Conservation (phyloP, 257 asterid genomes). For the Capsicum baccatum region DNA sequence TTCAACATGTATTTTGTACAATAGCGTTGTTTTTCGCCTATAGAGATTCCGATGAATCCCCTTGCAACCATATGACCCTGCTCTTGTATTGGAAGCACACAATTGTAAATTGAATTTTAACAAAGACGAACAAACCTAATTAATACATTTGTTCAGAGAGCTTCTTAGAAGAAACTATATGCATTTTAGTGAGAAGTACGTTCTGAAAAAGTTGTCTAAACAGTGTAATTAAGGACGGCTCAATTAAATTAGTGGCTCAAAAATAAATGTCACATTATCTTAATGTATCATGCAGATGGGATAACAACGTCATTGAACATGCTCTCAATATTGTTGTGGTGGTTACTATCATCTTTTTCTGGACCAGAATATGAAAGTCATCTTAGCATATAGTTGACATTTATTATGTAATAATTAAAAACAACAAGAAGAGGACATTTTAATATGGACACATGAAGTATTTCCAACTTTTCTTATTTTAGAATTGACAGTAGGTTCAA, state of each 20-base stretch:
- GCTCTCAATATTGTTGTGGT: background rate
- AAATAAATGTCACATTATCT: background rate
- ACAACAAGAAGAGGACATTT: background rate
- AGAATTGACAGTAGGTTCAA: background rate
- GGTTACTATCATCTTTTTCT: constrained; percentile 17
- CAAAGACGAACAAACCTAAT: too few species aligned
- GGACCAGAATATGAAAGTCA: background rate
- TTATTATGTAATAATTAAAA: background rate
- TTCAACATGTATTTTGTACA: too few species aligned
- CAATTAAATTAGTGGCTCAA: background rate
- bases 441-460: background rate
- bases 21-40: too few species aligned
- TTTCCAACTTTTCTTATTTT: background rate
- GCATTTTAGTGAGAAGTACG: too few species aligned
- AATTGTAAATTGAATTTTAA: too few species aligned
- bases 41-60: too few species aligned
- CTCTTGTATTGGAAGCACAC: too few species aligned
- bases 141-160: too few species aligned
- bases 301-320: background rate
- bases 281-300: background rate
- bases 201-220: too few species aligned
- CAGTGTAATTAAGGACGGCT: too few species aligned
- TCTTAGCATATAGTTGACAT: constrained; percentile 20
- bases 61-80: too few species aligned
- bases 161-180: too few species aligned